phyloP scores from a whole-genome alignment of 1,284 basidiomycete species.

The Stereum hirsutum region DNA sequence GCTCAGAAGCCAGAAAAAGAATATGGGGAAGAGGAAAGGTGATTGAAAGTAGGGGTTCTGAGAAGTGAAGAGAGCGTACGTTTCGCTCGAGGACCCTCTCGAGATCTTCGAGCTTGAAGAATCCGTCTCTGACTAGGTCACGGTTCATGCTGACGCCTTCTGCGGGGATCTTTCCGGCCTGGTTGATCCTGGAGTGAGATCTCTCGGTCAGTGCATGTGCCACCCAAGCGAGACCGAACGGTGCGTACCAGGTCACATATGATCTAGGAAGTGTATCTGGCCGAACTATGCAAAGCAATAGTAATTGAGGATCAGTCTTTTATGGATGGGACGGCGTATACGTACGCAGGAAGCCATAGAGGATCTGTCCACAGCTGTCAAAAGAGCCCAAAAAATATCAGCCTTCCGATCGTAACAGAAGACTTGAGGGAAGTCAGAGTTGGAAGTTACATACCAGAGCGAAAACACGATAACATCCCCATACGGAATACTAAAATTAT shows the following conservation, averaged over 20 bases:
- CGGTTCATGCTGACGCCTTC: constrained; percentile 56
- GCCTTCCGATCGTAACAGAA: background rate
- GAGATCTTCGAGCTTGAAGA: constrained; percentile 46
- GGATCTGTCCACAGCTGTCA: constrained; percentile 73
- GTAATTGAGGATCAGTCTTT: too few species aligned
- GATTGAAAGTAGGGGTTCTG: background rate
- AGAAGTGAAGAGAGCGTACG: constrained; percentile 24
- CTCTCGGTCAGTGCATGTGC: too few species aligned
- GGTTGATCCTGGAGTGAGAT: constrained; percentile 44
- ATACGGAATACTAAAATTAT: constrained; percentile 70
- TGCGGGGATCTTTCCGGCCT: constrained; percentile 58
- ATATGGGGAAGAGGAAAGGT: background rate
- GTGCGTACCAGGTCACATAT: constrained; percentile 66
- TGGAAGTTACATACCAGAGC: constrained; percentile 43
- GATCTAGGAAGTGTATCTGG: constrained; percentile 79
- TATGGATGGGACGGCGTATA: too few species aligned
- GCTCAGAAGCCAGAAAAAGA: background rate
- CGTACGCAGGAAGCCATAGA: constrained; percentile 79
- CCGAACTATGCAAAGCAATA: too few species aligned
- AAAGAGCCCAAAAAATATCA: too few species aligned
- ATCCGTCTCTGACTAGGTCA: constrained; percentile 47
- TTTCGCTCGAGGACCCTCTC: constrained; percentile 41
- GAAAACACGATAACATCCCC: constrained; percentile 83
- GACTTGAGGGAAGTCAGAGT: background rate
- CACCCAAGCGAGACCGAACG: too few species aligned